Conservation (phyloP, 148 eudicot genomes). For the Selenicereus undatus region DNA sequence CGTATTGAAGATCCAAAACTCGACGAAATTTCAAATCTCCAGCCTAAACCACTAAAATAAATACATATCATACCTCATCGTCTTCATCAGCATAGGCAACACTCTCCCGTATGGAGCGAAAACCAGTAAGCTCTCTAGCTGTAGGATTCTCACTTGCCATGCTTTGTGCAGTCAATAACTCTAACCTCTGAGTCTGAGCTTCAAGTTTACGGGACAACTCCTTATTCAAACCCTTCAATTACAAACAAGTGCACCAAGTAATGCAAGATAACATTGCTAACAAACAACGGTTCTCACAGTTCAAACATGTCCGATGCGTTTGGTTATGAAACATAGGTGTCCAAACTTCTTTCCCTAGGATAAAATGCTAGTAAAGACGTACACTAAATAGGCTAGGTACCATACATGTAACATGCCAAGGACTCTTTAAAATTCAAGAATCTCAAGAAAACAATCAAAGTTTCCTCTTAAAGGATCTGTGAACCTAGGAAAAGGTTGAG, state of each 20-base stretch:
- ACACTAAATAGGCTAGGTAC: background rate
- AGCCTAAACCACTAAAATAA: background rate
- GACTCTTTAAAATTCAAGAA: background rate
- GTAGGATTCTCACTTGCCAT: conserved; percentile 56
- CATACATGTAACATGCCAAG: background rate
- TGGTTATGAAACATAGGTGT: background rate
- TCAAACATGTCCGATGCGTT: no score
- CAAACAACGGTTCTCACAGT: background rate
- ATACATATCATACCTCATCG: conserved; percentile 65
- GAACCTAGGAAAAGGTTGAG: no score
- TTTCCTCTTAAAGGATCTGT: background rate
- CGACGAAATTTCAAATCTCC: background rate
- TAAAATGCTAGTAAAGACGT: background rate
- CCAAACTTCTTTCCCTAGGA: background rate
- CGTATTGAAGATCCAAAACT: background rate
- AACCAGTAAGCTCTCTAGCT: conserved; percentile 38
- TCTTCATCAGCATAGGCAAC: conserved; percentile 95
- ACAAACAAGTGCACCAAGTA: background rate
- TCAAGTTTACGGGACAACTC: conserved; percentile 83
- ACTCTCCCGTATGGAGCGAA: conserved; percentile 44
- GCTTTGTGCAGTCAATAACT: conserved; percentile 85
- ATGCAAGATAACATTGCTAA: background rate
- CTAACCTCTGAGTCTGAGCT: conserved; percentile 91
- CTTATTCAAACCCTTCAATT: conserved; percentile 69
- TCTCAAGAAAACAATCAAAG: background rate